Evolutionary conservation across 148 eudicot genomes (phyloP), one percentile per base, ranked within the genome.

Genomic region (Spergularia marina): DNA sequence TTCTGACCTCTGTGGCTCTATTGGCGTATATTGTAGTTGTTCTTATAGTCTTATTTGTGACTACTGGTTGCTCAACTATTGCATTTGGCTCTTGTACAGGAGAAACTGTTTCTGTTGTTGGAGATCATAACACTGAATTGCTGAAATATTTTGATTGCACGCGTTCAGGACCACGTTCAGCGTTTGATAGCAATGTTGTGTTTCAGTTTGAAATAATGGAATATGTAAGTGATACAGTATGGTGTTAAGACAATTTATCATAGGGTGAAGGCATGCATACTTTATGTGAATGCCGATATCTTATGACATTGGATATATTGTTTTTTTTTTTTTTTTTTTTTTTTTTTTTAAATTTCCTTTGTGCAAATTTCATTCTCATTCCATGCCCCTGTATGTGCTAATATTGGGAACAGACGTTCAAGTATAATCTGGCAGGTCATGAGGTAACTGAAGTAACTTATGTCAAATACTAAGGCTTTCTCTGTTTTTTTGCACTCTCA

Each of bases 141-240:
- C 74, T 95, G 88, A 95, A 77, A 87, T 95, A 90, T 84, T 95
- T 95, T 68, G 99, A 92, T 68, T 89, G 94, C 83, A 89, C 97
- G 16, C 88, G 99, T 58, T 88, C 99, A 25, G 97, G 97, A 65
- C 99, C 99, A 60, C 99, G 99, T 70, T 95, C 99, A 23, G 99
- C 99, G 34, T 95, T 95, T 77, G 99, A 95, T 74, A 76, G 77
- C 82, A 84, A 92, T 78, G 99, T 95, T 80, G 96, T 95, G 53
- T 92, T 76, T 73, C 97, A 95, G 82, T 95, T 90, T 80, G 99
- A 95, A 81, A 92, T 88, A 7, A 95, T 95, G 99, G 99, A 95
- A 95, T 95, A 92, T 87, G 99, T 95, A 87, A 90, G 94, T 52
- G 55, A 15, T 47, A 64, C 53, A 64, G 3, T 64, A 1, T 39